These are phyloP conservation scores for Sphaerobolus stellatus DNA, from an alignment of 1,284 basidiomycete species.

Conservation along the genomic window DNA sequence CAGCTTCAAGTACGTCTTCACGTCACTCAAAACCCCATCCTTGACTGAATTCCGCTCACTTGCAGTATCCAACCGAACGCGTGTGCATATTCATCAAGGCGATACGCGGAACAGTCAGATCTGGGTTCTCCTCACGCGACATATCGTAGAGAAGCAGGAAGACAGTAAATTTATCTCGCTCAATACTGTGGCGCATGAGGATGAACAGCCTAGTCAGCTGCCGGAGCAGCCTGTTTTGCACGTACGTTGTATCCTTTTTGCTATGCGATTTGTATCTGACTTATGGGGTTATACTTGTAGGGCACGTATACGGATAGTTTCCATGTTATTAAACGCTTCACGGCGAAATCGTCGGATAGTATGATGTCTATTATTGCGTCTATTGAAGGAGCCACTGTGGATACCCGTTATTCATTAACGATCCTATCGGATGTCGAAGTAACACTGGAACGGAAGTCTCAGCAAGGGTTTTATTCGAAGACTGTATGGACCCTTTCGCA, in stretches of 20 bases:
- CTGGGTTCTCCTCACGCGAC: slow-evolving; percentile 82
- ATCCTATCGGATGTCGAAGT: slow-evolving; percentile 44
- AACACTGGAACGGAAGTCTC: slow-evolving; percentile 17
- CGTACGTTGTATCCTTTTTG: slow-evolving; percentile 22
- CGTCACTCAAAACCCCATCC: background rate
- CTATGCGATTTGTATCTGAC: slow-evolving; percentile 11
- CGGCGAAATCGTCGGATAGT: slow-evolving; percentile 32
- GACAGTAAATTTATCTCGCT: slow-evolving; percentile 73
- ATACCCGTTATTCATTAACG: slow-evolving; percentile 64
- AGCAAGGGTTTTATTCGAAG: slow-evolving; percentile 15
- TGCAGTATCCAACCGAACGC: slow-evolving; percentile 1
- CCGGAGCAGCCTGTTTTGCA: slow-evolving; percentile 9
- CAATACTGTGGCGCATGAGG: slow-evolving; percentile 53
- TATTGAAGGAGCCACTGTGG: slow-evolving; percentile 60
- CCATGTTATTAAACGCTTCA: slow-evolving; percentile 52
- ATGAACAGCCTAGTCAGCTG: slow-evolving; percentile 19
- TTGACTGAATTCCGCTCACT: slow-evolving; percentile 9
- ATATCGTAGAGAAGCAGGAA: slow-evolving; percentile 58
- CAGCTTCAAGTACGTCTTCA: background rate
- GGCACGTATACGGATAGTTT: slow-evolving; percentile 78
- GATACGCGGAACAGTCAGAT: slow-evolving; percentile 40
- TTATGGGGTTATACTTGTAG: slow-evolving; percentile 32
- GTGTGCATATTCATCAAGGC: background rate
- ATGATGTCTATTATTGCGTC: slow-evolving; percentile 56
- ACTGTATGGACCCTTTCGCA: slow-evolving; percentile 12